Evolutionary conservation across 1,284 basidiomycete genomes (phyloP).

Genomic region (Ustilago sp.): DNA sequence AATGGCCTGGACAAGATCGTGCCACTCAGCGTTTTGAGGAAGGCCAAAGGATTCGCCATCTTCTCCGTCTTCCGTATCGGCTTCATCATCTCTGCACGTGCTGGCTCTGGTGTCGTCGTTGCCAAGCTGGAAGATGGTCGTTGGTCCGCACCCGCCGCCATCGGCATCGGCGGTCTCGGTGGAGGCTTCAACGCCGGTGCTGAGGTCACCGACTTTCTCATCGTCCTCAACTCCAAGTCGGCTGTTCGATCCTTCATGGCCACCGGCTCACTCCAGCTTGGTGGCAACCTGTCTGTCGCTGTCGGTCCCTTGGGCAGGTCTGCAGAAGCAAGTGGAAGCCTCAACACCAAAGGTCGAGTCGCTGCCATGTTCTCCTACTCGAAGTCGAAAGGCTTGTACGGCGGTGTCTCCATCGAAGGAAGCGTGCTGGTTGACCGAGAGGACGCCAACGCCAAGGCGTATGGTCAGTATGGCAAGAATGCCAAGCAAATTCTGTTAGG

Average conservation of each 20-base stretch:
- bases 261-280: conserved; percentile 86
- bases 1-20: conserved; percentile 66
- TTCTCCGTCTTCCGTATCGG: conserved; percentile 71
- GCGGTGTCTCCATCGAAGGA: conserved; percentile 86
- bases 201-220: conserved; percentile 93
- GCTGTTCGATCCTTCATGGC: conserved; percentile 90
- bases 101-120: conserved; percentile 91
- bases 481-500: conserved; percentile 65
- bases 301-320: conserved; percentile 93
- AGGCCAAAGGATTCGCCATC: conserved; percentile 86
- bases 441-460: conserved; percentile 74
- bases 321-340: conserved; percentile 87
- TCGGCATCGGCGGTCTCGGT: conserved; percentile 84
- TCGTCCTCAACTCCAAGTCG: conserved; percentile 85
- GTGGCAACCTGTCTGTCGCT: conserved; percentile 77
- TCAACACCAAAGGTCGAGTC: conserved; percentile 87
- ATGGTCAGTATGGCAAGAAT: conserved; percentile 54
- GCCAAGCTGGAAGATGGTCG: conserved; percentile 85
- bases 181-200: conserved; percentile 84
- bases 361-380: conserved; percentile 93
- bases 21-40: conserved; percentile 72
- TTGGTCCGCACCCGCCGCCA: conserved; percentile 94
- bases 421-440: conserved; percentile 95
- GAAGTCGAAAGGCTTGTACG: conserved; percentile 91
- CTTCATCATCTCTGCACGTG: conserved; percentile 75